These are phyloP conservation scores for Colletotrichum gigasporum DNA, from an alignment of 2,329 filamentous ascomycete species.

Conservation along the genomic window DNA sequence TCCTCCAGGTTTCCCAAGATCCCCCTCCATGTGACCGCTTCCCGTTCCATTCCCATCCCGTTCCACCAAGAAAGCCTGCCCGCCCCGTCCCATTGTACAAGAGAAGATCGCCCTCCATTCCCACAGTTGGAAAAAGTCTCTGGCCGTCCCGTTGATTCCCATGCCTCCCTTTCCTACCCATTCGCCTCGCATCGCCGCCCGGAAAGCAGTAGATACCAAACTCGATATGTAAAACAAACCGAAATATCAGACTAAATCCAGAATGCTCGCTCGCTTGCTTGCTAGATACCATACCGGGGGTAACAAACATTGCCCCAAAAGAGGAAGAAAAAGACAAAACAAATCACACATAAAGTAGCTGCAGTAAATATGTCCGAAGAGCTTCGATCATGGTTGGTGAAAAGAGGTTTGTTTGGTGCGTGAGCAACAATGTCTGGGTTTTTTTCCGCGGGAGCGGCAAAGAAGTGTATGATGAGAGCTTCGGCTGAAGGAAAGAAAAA, in stretches of 20 bases:
- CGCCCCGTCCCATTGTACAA: slow-evolving; percentile 15
- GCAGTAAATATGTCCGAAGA: slow-evolving; percentile 33
- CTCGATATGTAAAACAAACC: slow-evolving; percentile 28
- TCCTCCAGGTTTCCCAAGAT: slow-evolving; percentile 4
- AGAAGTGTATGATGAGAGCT: slow-evolving; percentile 38
- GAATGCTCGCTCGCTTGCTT: slow-evolving; percentile 39
- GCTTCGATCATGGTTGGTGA: slow-evolving; percentile 35
- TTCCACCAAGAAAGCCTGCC: not conserved
- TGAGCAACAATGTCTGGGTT: slow-evolving; percentile 57
- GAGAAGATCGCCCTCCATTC: not conserved
- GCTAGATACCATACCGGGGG: slow-evolving; percentile 46
- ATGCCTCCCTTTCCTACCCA: not conserved
- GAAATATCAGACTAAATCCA: slow-evolving; percentile 25
- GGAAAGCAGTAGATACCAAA: slow-evolving; percentile 34
- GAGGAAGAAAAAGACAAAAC: slow-evolving; percentile 41
- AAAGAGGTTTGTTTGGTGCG: slow-evolving; percentile 50
- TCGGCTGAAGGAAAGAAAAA: slow-evolving; percentile 26
- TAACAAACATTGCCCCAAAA: slow-evolving; percentile 41
- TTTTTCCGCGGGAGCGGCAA: slow-evolving; percentile 43
- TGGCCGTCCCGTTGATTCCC: slow-evolving; percentile 22
- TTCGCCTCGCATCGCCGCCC: not conserved
- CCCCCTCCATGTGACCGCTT: not conserved
- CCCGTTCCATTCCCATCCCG: not conserved
- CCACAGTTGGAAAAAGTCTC: not conserved
- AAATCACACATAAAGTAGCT: slow-evolving; percentile 30